phyloP scores from a whole-genome alignment of 345 rosid genomes.

The Salix udensis region DNA sequence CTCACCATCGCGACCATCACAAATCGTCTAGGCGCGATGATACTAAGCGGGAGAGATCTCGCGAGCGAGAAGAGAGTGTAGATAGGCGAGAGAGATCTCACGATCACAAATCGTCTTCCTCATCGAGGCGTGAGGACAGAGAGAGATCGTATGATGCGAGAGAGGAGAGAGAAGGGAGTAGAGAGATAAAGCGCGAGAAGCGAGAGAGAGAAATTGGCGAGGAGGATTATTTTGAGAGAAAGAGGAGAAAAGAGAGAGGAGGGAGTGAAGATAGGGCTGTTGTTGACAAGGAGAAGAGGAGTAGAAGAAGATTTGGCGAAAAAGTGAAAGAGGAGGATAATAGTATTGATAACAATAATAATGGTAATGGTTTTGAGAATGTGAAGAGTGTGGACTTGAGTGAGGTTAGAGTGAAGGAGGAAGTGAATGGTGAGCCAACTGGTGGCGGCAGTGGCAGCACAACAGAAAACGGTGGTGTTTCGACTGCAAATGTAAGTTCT shows the following conservation, averaged over 20 bases:
- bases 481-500: constrained; percentile 49
- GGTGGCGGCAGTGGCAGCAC: constrained; percentile 3
- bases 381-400: constrained; percentile 16
- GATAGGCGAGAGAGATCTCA: constrained; percentile 32
- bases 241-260: constrained; percentile 25
- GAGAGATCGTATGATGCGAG: constrained; percentile 34
- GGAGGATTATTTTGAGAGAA: constrained; percentile 29
- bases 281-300: constrained; percentile 31
- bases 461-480: constrained; percentile 21
- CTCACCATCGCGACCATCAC: constrained; percentile 16
- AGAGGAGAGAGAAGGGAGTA: constrained; percentile 35
- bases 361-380: constrained; percentile 8
- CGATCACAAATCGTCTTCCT: constrained; percentile 16
- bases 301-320: constrained; percentile 56
- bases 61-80: constrained; percentile 27
- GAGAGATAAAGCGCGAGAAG: constrained; percentile 24
- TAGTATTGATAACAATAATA: background rate
- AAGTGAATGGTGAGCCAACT: constrained; percentile 25
- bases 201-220: constrained; percentile 34
- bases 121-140: constrained; percentile 16
- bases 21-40: constrained; percentile 38
- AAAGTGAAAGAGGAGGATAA: constrained; percentile 29
- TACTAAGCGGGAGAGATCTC: constrained; percentile 25
- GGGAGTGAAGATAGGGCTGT: background rate
- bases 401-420: constrained; percentile 30